phyloP scores from a whole-genome alignment of 805 yeast genomes.

The Schizosaccharomyces cryophilus region DNA sequence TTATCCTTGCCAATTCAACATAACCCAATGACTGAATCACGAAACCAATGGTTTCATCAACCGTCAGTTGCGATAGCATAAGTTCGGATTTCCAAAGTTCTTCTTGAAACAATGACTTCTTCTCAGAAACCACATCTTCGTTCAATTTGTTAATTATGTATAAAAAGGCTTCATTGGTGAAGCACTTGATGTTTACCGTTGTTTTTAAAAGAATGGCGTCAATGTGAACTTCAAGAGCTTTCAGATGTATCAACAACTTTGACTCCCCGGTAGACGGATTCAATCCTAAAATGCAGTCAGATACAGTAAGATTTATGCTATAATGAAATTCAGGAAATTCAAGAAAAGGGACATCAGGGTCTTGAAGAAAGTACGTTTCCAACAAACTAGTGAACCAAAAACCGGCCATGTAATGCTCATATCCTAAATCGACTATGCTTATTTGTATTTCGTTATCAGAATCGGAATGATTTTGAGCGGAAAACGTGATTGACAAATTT shows the following conservation, averaged over 20 bases:
- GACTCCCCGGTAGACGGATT: not conserved
- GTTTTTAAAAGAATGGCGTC: not conserved
- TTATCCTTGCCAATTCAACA: not conserved
- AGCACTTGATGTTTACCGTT: not conserved
- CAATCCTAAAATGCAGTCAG: not conserved
- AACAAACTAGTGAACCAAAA: not conserved
- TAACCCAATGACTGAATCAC: not conserved
- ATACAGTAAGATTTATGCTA: not conserved
- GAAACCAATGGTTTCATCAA: not conserved
- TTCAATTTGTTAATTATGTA: not conserved
- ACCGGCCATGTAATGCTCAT: not conserved
- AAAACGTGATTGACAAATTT: not conserved
- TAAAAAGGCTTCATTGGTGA: no score
- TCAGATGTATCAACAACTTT: not conserved
- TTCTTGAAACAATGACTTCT: not conserved
- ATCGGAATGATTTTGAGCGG: not conserved
- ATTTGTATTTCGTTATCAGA: not conserved
- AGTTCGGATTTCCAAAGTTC: not conserved
- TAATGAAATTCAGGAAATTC: not conserved
- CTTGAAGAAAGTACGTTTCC: not conserved
- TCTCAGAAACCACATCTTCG: not conserved
- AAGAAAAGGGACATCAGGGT: not conserved
- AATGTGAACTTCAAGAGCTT: not conserved
- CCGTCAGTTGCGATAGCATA: not conserved
- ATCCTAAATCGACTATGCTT: not conserved